These are phyloP conservation scores for Chaetomium globosum DNA, from an alignment of 2,329 filamentous ascomycete species.

Conservation along the genomic window DNA sequence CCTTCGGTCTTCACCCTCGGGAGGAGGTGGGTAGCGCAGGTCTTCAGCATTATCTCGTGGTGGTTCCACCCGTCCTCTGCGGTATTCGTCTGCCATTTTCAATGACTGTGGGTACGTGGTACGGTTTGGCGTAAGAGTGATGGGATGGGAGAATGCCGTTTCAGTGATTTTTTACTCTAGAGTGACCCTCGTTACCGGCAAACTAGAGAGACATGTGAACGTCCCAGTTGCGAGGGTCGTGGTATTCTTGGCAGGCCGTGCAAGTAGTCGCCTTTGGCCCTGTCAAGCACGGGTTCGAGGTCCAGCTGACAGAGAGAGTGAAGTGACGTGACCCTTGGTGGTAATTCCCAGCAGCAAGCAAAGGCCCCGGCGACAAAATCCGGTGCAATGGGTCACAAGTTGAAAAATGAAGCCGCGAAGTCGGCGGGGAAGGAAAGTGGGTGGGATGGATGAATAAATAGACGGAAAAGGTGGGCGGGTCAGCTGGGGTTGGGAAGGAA, in stretches of 20 bases:
- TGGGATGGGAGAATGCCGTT: too few species aligned
- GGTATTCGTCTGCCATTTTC: slow-evolving; percentile 46
- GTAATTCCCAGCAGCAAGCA: neutral
- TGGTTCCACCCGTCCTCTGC: slow-evolving; percentile 41
- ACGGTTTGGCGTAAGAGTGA: neutral
- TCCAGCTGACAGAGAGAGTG: neutral
- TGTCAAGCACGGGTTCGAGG: neutral
- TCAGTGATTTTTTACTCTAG: neutral
- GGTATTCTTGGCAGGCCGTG: neutral
- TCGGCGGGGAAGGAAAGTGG: slow-evolving; percentile 8
- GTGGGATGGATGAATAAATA: slow-evolving; percentile 30
- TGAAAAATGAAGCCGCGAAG: neutral
- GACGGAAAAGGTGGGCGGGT: slow-evolving; percentile 11
- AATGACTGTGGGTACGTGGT: slow-evolving; percentile 4
- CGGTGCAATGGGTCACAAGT: slow-evolving; percentile 3
- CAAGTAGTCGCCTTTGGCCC: neutral
- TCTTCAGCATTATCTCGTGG: slow-evolving; percentile 46
- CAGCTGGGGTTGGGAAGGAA: slow-evolving; percentile 22
- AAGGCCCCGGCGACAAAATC: neutral
- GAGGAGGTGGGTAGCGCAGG: slow-evolving; percentile 47
- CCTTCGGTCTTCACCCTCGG: slow-evolving; percentile 47
- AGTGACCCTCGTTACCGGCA: neutral
- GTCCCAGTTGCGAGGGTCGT: neutral
- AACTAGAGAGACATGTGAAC: neutral
- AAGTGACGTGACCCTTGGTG: neutral